phyloP scores from a whole-genome alignment of 495 filamentous ascomycete species.

The Aspergillus coremiiformis region DNA sequence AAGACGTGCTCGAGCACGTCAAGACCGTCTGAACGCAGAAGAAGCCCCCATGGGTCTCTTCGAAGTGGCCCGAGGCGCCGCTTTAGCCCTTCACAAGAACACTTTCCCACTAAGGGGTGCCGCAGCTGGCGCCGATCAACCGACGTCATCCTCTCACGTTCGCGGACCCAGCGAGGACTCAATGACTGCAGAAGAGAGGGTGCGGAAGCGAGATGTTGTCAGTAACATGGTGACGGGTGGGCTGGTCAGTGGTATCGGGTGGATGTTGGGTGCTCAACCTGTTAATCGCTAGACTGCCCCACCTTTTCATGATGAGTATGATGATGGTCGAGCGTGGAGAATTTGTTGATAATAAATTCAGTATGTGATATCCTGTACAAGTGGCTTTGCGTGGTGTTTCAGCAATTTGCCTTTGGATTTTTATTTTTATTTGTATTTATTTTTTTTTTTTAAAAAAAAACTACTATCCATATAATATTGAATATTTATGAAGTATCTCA shows the following conservation, averaged over 20 bases:
- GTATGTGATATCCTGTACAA: not conserved
- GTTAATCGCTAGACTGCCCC: not conserved
- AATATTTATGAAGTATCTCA: too few relatives aligned
- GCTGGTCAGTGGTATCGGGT: conserved; percentile 75
- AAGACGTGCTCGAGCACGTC: conserved; percentile 31
- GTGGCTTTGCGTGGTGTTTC: not conserved
- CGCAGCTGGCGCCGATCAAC: conserved; percentile 1
- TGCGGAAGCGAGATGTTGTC: conserved; percentile 75
- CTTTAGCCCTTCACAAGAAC: conserved; percentile 61
- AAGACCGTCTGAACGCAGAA: conserved; percentile 39
- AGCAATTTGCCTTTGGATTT: not conserved
- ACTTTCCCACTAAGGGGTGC: conserved; percentile 46
- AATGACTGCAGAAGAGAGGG: conserved; percentile 38
- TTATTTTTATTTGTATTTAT: not conserved
- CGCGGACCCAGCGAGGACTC: conserved; percentile 13
- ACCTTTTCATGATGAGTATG: not conserved
- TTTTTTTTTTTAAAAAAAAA: too few relatives aligned
- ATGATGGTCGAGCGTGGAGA: not conserved
- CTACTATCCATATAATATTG: too few relatives aligned
- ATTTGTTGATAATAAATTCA: conserved; percentile 5
- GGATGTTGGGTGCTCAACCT: conserved; percentile 66
- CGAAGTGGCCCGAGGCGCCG: conserved; percentile 78
- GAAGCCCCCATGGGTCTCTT: conserved; percentile 93
- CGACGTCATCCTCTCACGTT: not conserved
- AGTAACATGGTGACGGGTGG: conserved; percentile 64